Evolutionary conservation across 768 basidiomycete species (phyloP).

Genomic region (Serendipita sp.): DNA sequence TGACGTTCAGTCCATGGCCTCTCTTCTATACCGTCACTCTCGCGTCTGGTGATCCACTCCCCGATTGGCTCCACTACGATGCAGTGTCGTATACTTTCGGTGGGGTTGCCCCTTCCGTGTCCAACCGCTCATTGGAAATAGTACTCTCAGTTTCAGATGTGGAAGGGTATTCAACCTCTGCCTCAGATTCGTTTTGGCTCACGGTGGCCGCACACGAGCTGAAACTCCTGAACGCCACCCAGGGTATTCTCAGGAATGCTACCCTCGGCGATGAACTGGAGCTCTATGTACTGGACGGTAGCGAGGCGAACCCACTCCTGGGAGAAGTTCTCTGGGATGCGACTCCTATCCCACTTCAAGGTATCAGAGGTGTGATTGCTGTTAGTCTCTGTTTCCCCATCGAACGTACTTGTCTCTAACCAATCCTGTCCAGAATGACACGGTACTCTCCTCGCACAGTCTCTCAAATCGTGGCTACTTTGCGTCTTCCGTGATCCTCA

Average conservation of each 20-base stretch:
- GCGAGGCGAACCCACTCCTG: too few relatives aligned
- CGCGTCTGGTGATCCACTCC: slow-evolving; percentile 53
- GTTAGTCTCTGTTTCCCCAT: too few relatives aligned
- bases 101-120: slow-evolving; percentile 51
- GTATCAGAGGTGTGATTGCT: too few relatives aligned
- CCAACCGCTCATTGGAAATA: slow-evolving; percentile 25
- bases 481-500: too few relatives aligned
- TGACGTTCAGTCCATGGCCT: slow-evolving; percentile 35
- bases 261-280: neutral
- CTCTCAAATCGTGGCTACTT: too few relatives aligned
- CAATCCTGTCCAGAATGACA: too few relatives aligned
- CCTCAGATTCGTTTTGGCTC: slow-evolving; percentile 42
- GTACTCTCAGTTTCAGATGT: slow-evolving; percentile 51
- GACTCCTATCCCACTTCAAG: too few relatives aligned
- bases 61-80: slow-evolving; percentile 64
- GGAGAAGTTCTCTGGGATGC: too few relatives aligned
- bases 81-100: slow-evolving; percentile 52
- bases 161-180: slow-evolving; percentile 48
- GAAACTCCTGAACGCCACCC: slow-evolving; percentile 21
- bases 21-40: slow-evolving; percentile 51
- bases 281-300: too few relatives aligned
- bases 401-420: too few relatives aligned
- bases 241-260: neutral
- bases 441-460: too few relatives aligned
- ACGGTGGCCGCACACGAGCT: slow-evolving; percentile 57